Base-by-base conservation (phyloP, 257 asterid species). In the Catharanthus roseus region DNA sequence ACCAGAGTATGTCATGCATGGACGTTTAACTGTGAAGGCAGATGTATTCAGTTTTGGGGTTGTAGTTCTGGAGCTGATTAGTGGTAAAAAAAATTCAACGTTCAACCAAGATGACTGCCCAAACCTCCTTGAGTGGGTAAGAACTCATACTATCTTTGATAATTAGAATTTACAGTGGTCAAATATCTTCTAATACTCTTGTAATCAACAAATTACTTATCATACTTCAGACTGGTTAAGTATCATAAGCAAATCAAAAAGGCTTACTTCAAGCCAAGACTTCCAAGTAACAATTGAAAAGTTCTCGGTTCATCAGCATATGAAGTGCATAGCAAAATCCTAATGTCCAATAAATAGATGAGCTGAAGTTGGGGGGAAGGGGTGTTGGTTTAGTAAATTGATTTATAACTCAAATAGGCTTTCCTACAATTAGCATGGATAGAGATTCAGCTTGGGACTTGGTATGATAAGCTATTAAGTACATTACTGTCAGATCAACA, bases 41-140 rank as follows among this genome's bases (percentile, higher is more conserved):
- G 99, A 95, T 61, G 92, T 95, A 10, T 95, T 85, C 79, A 95
- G 99, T 79, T 95, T 85, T 24, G 99, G 99, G 34, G 99, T 95
- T 53, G 90, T 91, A 73, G 73, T 91, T 79, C 86, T 95, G 68
- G 99, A 95, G 96, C 85, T 95, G 68, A 79, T 95, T 56, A 89
- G 97, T 55, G 99, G 98, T 70, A 89, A 91, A 78, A 95, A 87
- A 72, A 95, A 91, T 78, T 91, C 97, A 6, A 28, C 73, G 8
- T 91, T 95, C 73, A 77, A 83, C 49, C 80, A 82, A 68, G 97
- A 95, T 75, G 96, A 87, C 67, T 90, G 85, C 0, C 78, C 54
- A 51, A 85, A 71, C 85, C 85, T 95, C 16, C 89, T 95, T 61
- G 96, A 88, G 67, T 91, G 97, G 97, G 97, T 90, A 81, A 81